A percentile compares a stretch with the other conserved stretches of the same genome.
Conservation (phyloP, 257 asterid genomes). For the Solanum neorickii region DNA sequence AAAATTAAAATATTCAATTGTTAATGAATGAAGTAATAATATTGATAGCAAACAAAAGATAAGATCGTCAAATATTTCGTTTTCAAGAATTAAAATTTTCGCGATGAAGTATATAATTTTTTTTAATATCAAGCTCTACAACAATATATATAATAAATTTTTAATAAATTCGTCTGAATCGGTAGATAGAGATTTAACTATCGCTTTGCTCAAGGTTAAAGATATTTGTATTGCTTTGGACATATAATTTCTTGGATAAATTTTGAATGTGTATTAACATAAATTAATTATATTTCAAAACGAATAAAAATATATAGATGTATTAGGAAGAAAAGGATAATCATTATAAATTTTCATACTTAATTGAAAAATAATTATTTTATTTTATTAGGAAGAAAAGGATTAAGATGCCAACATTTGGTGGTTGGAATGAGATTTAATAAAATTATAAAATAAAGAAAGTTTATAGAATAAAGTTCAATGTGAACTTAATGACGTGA, state of each 20-base stretch:
- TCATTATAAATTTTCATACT: not conserved
- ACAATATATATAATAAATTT: no score
- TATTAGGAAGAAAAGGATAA: not conserved
- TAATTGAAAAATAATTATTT: not conserved
- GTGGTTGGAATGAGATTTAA: constrained; percentile 5
- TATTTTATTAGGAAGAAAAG: not conserved
- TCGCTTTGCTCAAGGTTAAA: not conserved
- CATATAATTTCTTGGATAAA: not conserved
- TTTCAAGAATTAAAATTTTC: no score
- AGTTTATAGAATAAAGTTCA: constrained; percentile 8
- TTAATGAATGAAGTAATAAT: no score
- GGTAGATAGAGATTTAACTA: no score
- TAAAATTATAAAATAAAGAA: not conserved
- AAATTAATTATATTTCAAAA: not conserved
- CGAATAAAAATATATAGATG: no score
- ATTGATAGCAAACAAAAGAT: accelerated
- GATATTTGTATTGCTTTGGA: not conserved
- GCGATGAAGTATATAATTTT: no score
- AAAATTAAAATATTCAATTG: not conserved
- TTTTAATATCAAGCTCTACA: no score
- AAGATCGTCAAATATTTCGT: no score
- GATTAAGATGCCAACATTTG: not conserved
- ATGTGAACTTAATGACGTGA: constrained; percentile 6
- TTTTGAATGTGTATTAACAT: not conserved
- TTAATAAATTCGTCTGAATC: not conserved